Evolutionary conservation across 2,329 filamentous ascomycete genomes (phyloP), one percentile per base, ranked within the genome.

Genomic region (Monilinia laxa): DNA sequence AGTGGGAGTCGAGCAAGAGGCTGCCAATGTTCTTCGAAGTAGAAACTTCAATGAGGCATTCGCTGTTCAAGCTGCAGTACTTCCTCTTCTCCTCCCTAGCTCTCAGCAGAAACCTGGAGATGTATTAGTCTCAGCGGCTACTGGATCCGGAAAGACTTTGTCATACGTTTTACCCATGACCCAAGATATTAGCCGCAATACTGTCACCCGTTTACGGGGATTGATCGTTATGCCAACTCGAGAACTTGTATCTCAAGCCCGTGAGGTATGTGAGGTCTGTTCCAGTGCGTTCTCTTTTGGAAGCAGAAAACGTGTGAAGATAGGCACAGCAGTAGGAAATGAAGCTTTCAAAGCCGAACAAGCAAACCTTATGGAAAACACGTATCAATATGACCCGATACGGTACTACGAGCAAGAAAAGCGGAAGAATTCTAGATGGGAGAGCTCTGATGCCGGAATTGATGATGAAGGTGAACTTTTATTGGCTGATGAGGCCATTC

Each of bases 91-190:
- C 6, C 81, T 96, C 4, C 88, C 86, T 28, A 85, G 84, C 0
- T 83, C 84, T 53, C 81, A 84, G 66, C 80, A 84, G 47, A 83
- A 87, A 47, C 80, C 85, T 1, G 90, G 92, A 6, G 95, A 99
- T 76, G 79, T 99, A 5, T 89, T 96, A 55, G 89, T 99, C 3
- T 95, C 93, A 10, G 95, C 96, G 0, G 91, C 94, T 1, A 99
- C 95, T 0, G 95, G 95, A 11, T 98, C 95, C 0, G 95, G 95
- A 66, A 99, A 99, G 77, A 99, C 95, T 0, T 78, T 99, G 20
- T 90, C 94, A 0, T 99, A 99, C 74, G 86, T 94, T 0, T 80
- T 99, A 3, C 95, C 95, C 0, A 87, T 99, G 67, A 84, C 96
- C 4, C 87, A 92, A 56, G 88, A 90, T 62, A 81, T 99, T 59